Evolutionary conservation across 2,329 filamentous ascomycete species (phyloP).

Genomic region (Colletotrichum higginsianum): DNA sequence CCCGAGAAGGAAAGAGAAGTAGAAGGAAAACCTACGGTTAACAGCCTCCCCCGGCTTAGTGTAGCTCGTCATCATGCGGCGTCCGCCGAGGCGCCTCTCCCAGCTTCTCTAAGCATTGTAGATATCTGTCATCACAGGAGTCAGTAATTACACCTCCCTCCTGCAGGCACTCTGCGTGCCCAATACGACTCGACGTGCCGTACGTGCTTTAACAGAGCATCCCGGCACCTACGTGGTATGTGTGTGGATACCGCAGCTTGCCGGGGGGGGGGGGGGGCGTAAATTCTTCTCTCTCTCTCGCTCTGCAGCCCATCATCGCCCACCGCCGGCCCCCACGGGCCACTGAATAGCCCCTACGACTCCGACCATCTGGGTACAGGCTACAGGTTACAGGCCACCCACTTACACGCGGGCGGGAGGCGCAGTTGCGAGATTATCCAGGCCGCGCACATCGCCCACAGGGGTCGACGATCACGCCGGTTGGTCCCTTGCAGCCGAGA

Average conservation of each 20-base stretch:
- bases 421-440: background rate
- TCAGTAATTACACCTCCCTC: no score
- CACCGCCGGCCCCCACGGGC: background rate
- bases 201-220: background rate
- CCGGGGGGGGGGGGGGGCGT: background rate
- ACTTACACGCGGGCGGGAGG: background rate
- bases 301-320: background rate
- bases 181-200: background rate
- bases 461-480: background rate
- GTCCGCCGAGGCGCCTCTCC: background rate
- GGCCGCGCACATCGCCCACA: background rate
- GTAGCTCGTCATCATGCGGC: background rate
- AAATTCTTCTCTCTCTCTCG: background rate
- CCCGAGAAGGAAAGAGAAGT: no score
- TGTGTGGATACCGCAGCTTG: background rate
- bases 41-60: background rate
- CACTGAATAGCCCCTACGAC: background rate
- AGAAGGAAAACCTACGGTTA: background rate
- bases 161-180: background rate
- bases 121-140: no score
- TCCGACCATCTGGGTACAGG: slow-evolving; percentile 14
- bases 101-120: background rate
- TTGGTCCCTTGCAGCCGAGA: slow-evolving; percentile 3
- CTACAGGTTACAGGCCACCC: background rate
- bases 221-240: background rate